phyloP scores from a whole-genome alignment of 1,284 basidiomycete genomes.

The Trichosporon sp. region DNA sequence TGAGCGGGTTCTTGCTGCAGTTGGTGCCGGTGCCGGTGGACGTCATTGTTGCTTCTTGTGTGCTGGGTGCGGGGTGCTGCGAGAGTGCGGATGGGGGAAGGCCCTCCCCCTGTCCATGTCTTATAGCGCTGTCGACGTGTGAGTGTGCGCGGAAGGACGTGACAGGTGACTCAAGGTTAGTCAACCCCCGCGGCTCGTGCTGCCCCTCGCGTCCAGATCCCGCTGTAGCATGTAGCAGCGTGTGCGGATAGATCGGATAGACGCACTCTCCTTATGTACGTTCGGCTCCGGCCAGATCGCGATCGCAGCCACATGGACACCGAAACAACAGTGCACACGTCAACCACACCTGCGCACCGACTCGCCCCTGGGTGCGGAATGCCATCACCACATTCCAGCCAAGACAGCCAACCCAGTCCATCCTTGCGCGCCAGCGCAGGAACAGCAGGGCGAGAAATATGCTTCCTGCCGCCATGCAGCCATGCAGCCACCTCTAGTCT shows the following conservation, averaged over 20 bases:
- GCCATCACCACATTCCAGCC: not conserved
- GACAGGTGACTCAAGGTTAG: not conserved
- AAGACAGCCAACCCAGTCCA: not conserved
- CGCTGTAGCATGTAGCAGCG: too few relatives aligned
- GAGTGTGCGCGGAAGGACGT: too few relatives aligned
- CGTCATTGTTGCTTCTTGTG: not conserved
- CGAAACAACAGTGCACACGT: not conserved
- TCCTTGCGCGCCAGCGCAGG: not conserved
- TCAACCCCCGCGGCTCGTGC: too few relatives aligned
- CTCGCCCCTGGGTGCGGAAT: not conserved
- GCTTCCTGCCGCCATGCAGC: too few relatives aligned
- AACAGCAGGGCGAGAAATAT: too few relatives aligned
- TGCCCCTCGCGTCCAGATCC: too few relatives aligned
- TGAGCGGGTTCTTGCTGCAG: not conserved
- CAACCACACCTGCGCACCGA: not conserved
- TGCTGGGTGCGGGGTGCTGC: not conserved
- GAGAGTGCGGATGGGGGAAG: not conserved
- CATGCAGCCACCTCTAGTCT: too few relatives aligned
- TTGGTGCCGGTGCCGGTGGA: not conserved
- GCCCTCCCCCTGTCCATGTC: not conserved
- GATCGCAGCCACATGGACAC: not conserved
- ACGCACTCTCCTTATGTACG: not conserved
- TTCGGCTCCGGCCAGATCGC: not conserved
- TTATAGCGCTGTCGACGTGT: not conserved
- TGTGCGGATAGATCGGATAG: too few relatives aligned